A percentile compares a stretch with the other conserved stretches of the same genome.
These are phyloP conservation scores for Omphalotus guepiniiformis DNA, from an alignment of 768 basidiomycete genomes.

Conservation along the genomic window DNA sequence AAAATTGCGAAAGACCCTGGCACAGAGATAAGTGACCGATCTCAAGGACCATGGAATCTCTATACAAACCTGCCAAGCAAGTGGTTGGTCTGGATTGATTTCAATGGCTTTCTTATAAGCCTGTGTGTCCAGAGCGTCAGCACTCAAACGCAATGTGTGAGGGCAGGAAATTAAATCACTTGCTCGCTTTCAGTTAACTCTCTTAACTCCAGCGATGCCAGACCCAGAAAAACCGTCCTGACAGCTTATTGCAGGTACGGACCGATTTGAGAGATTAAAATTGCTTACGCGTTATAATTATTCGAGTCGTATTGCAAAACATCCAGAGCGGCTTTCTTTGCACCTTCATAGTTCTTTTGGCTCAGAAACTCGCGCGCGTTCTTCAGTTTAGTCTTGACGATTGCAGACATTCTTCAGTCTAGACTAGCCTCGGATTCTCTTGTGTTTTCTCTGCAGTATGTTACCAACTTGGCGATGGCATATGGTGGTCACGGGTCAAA, in stretches of 20 bases:
- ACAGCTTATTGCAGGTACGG: not conserved
- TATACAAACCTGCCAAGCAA: slow-evolving; percentile 79
- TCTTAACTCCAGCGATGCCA: slow-evolving; percentile 74
- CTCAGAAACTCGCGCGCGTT: slow-evolving; percentile 67
- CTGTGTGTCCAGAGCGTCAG: slow-evolving; percentile 31
- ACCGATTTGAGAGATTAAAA: not conserved
- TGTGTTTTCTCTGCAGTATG: no score
- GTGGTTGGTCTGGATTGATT: slow-evolving; percentile 58
- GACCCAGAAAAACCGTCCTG: slow-evolving; percentile 83
- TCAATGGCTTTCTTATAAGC: slow-evolving; percentile 75
- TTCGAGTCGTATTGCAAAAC: slow-evolving; percentile 72
- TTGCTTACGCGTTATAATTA: slow-evolving; percentile 83
- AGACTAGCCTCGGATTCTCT: no score
- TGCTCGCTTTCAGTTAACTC: slow-evolving; percentile 75
- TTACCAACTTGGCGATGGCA: no score
- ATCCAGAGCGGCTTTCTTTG: slow-evolving; percentile 60
- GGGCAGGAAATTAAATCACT: slow-evolving; percentile 44
- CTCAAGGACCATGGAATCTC: slow-evolving; percentile 14
- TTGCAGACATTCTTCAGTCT: slow-evolving; percentile 33
- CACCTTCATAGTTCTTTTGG: slow-evolving; percentile 70
- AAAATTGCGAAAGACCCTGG: slow-evolving; percentile 70
- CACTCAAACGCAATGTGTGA: not conserved
- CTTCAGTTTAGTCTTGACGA: slow-evolving; percentile 75
- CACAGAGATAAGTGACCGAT: slow-evolving; percentile 1
- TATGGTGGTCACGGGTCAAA: no score